phyloP scores from a whole-genome alignment of 306 rosid genomes.

The Citrullus amarus region DNA sequence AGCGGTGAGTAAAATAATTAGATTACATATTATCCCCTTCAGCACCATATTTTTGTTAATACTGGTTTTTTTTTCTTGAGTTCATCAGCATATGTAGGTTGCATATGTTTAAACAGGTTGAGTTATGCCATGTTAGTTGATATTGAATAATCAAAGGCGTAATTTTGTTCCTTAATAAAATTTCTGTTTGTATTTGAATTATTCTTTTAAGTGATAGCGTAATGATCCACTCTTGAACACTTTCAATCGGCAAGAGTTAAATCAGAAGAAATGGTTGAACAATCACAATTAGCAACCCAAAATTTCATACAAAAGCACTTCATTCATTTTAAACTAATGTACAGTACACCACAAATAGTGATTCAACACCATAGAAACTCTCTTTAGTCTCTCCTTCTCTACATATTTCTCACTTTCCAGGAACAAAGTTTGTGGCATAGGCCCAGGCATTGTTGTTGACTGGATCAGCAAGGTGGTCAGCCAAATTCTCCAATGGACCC shows the following conservation, averaged over 20 bases:
- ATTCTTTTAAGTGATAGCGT: neutral
- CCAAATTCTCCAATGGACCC: conserved; percentile 50
- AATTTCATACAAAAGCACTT: neutral
- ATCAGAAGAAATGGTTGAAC: neutral
- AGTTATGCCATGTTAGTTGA: too few species aligned
- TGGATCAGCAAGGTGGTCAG: conserved; percentile 54
- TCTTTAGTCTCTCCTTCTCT: neutral
- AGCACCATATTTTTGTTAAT: too few species aligned
- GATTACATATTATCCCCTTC: too few species aligned
- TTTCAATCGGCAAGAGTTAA: neutral
- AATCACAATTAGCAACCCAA: neutral
- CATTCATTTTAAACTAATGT: neutral
- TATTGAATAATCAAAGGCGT: too few species aligned
- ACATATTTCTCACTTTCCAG: conserved; percentile 36
- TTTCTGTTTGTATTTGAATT: too few species aligned
- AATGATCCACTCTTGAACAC: neutral
- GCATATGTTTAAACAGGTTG: too few species aligned
- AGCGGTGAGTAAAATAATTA: too few species aligned
- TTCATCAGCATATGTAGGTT: too few species aligned
- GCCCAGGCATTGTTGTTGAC: conserved; percentile 65
- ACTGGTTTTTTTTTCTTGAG: too few species aligned
- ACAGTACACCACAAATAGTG: neutral
- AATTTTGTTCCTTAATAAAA: too few species aligned
- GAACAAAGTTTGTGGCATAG: conserved; percentile 59
- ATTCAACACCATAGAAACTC: neutral